Evolutionary conservation across 768 basidiomycete genomes (phyloP).

Genomic region (Trametes maxima): DNA sequence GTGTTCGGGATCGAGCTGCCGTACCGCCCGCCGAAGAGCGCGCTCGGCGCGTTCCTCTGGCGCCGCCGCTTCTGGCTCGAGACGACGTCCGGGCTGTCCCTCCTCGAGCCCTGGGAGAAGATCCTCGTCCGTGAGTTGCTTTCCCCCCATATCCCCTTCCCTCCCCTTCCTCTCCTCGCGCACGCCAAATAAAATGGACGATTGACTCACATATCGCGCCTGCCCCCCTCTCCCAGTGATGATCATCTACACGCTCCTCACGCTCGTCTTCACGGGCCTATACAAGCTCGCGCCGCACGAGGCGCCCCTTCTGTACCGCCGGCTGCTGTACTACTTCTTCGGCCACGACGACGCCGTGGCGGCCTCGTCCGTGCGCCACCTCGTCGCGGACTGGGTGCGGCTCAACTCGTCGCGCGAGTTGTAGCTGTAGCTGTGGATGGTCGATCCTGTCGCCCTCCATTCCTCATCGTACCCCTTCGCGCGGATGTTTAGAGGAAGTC

Average conservation of each 20-base stretch:
- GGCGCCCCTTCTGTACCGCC: constrained; percentile 47
- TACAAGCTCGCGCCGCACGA: constrained; percentile 59
- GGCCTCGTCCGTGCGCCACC: constrained; percentile 1
- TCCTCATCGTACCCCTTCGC: too few species aligned
- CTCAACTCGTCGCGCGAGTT: not conserved
- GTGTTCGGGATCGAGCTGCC: constrained; percentile 32
- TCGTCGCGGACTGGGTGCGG: constrained; percentile 10
- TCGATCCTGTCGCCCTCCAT: too few species aligned
- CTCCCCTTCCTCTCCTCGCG: not conserved
- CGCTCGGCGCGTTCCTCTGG: constrained; percentile 44
- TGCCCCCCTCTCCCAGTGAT: constrained; percentile 36
- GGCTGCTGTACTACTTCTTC: constrained; percentile 62
- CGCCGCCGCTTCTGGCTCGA: constrained; percentile 58
- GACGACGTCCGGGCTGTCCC: constrained; percentile 57
- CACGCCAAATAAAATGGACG: not conserved
- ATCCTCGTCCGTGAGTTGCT: constrained; percentile 52
- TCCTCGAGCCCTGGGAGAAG: constrained; percentile 74
- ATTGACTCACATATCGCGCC: constrained; percentile 8
- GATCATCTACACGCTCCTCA: constrained; percentile 42
- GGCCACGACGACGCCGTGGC: constrained; percentile 42
- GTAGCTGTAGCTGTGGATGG: too few species aligned
- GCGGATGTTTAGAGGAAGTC: too few species aligned
- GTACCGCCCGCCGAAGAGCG: constrained; percentile 31
- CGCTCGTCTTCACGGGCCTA: constrained; percentile 52
- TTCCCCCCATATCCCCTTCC: not conserved